Evolutionary conservation across 164 flowering plant genomes (phyloP), one percentile per base, ranked within the genome.

Genomic region (Sedum album): DNA sequence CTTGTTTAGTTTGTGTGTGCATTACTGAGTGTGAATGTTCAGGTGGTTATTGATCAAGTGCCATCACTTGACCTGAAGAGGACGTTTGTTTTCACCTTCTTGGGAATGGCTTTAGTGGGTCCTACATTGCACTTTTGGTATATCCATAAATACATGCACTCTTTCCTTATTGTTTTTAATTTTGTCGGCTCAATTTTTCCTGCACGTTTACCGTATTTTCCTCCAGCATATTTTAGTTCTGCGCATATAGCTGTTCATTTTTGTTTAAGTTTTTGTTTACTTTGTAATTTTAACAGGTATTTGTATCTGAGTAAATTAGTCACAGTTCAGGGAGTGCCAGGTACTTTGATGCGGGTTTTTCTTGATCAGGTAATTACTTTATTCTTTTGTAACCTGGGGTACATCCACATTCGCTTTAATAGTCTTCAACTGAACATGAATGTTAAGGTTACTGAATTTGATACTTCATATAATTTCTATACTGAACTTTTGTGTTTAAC

Each of bases 101-200:
- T 91, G 79, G 98, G 98, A 72, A 75, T 91, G 74, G 85, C 73
- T 10, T 74, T 93, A 76, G 98, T 93, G 60, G 98, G 98, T 46
- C 98, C 98, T 0, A 82, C 94, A 31, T 79, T 93, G 83, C 98
- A 93, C 80, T 84, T 85, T 80, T 93, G 98, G 98, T 91, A 84
- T 84, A 44, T 44, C 18, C 18, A 15, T 44, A 13, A 3, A 13
- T 15, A 13, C 15, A 44, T 17, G 17, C 11, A 13, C 18, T 11
- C 15, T 41, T 11, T 15, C 11, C 15, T 7, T 41, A 41, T 11
- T 41, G 46, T 41, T 11, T 8, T 41, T 13, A 7, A 11, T 41
- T 8, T 13, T 41, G 11, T 41, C 46, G 15, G 15, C 11, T 41
- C 46, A 41, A 41, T 41, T 41, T 41, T 11, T 44, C 5, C 15